A percentile compares a stretch with the other conserved stretches of the same genome.
Evolutionary conservation across 2,329 filamentous ascomycete genomes (phyloP).

Genomic region (Gaeumannomyces tritici): DNA sequence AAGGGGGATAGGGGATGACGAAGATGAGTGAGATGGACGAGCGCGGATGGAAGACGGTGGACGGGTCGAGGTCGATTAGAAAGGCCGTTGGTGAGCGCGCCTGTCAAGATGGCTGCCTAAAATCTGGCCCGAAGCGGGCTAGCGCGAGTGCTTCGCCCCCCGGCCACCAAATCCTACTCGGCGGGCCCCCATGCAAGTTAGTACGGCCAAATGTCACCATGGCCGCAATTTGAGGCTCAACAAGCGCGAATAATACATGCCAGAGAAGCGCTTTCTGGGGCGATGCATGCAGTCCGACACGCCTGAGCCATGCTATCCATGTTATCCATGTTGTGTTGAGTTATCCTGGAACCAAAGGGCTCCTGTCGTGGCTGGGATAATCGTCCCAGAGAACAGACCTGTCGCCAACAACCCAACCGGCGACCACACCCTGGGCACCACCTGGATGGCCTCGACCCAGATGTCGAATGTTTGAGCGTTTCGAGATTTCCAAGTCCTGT

Average conservation of each 20-base stretch:
- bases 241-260: background rate
- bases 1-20: conserved; percentile 8
- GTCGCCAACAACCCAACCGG: too few species aligned
- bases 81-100: background rate
- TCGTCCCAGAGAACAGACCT: too few species aligned
- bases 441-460: too few species aligned
- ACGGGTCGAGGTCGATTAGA: conserved; percentile 1
- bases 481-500: too few species aligned
- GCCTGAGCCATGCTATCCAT: background rate
- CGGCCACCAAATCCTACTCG: conserved; percentile 6
- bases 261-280: background rate
- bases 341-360: background rate
- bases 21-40: conserved; percentile 2
- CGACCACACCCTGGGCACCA: too few species aligned
- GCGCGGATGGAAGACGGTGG: conserved; percentile 2
- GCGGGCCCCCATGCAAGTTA: background rate
- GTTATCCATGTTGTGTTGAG: too few species aligned
- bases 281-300: background rate
- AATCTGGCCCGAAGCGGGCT: conserved; percentile 9
- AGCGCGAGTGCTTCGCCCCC: conserved; percentile 12
- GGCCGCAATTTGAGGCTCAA: background rate
- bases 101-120: conserved; percentile 13
- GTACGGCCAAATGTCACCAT: background rate
- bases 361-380: too few species aligned
- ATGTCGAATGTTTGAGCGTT: too few species aligned